Evolutionary conservation across 139 green algal genomes (phyloP).

Genomic region (Volvox reticuliferus): DNA sequence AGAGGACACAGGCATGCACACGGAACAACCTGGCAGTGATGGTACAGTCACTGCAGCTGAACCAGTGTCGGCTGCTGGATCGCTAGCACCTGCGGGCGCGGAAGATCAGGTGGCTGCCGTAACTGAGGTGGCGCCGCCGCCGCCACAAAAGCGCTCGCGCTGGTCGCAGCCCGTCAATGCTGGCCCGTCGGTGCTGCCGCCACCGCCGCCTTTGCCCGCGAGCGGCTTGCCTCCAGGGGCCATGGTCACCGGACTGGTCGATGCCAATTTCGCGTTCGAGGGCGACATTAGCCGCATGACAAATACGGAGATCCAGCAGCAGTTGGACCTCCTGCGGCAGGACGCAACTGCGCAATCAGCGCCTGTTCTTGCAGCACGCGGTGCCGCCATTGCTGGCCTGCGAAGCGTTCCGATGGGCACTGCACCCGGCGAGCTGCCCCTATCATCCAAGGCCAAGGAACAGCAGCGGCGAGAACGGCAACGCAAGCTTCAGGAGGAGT

Average conservation of each 20-base stretch:
- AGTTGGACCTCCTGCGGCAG: conserved; percentile 23
- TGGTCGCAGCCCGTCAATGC: conserved; percentile 30
- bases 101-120: not conserved
- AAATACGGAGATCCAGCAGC: conserved; percentile 29
- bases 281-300: conserved; percentile 13
- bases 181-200: not conserved
- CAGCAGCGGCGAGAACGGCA: conserved; percentile 36
- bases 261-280: not conserved
- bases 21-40: no score
- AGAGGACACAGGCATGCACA: no score
- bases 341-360: not conserved
- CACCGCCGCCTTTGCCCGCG: not conserved
- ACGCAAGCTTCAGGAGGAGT: conserved; percentile 41
- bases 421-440: conserved; percentile 25
- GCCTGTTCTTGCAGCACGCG: not conserved
- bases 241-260: not conserved
- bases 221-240: not conserved
- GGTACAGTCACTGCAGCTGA: no score
- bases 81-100: not conserved
- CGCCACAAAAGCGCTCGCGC: not conserved
- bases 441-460: conserved; percentile 29
- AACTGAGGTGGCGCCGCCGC: not conserved
- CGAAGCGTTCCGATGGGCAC: not conserved
- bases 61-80: no score
- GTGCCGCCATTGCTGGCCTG: not conserved